phyloP scores from a whole-genome alignment of 2,329 filamentous ascomycete species.

The Arthroderma sp. region DNA sequence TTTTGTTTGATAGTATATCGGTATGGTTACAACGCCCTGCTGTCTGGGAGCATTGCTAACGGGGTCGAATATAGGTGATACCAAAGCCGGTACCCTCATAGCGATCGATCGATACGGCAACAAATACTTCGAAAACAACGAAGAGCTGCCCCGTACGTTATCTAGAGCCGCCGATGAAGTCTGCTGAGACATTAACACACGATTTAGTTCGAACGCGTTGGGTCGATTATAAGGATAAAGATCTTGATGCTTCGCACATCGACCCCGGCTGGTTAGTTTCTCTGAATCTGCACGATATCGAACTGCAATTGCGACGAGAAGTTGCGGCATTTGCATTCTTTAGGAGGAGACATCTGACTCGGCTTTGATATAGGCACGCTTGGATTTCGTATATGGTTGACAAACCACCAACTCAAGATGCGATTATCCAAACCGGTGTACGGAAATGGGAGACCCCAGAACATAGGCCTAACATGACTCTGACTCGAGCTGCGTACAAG shows the following conservation, averaged over 20 bases:
- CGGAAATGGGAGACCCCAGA: slow-evolving; percentile 65
- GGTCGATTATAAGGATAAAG: slow-evolving; percentile 89
- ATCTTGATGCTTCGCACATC: slow-evolving; percentile 54
- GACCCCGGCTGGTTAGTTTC: slow-evolving; percentile 67
- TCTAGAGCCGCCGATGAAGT: slow-evolving; percentile 3
- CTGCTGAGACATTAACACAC: not conserved
- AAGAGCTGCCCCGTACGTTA: slow-evolving; percentile 70
- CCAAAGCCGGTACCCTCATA: slow-evolving; percentile 79
- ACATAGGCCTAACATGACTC: slow-evolving; percentile 63
- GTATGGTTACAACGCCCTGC: slow-evolving; percentile 18
- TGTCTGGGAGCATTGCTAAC: slow-evolving; percentile 1
- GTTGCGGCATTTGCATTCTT: not conserved
- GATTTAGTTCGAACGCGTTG: slow-evolving; percentile 76
- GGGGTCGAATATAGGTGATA: slow-evolving; percentile 58
- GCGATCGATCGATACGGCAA: slow-evolving; percentile 85
- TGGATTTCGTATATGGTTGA: slow-evolving; percentile 95
- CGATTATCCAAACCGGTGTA: slow-evolving; percentile 53
- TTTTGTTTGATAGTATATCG: slow-evolving; percentile 29
- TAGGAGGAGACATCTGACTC: slow-evolving; percentile 1
- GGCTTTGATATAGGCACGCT: slow-evolving; percentile 52
- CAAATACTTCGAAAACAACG: slow-evolving; percentile 92
- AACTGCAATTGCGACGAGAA: too few species aligned
- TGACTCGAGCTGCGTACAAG: slow-evolving; percentile 69
- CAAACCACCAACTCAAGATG: slow-evolving; percentile 67
- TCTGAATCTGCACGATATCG: not conserved